These are phyloP conservation scores for Globisporangium yorkense DNA, from an alignment of 352 stramenopile genomes.

Conservation along the genomic window DNA sequence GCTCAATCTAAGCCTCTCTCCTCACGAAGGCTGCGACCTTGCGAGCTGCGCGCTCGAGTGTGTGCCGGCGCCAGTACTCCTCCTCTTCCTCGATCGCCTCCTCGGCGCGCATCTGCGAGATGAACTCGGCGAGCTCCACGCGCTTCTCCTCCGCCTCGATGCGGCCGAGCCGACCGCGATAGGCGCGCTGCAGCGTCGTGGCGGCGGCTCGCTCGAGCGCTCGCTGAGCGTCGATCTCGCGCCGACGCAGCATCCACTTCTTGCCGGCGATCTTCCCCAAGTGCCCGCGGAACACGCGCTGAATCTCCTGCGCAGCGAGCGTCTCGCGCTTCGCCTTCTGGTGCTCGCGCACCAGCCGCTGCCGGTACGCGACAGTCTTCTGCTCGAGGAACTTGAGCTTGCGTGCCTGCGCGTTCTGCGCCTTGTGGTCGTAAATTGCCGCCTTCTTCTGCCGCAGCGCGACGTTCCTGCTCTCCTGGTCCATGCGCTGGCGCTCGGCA, in stretches of 20 bases:
- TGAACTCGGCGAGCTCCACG: constrained; percentile 92
- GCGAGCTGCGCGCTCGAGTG: constrained; percentile 41
- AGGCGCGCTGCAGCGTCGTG: constrained; percentile 82
- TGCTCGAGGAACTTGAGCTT: constrained; percentile 68
- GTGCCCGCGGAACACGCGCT: constrained; percentile 65
- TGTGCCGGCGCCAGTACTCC: constrained; percentile 61
- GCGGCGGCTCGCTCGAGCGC: constrained; percentile 74
- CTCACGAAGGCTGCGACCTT: constrained; percentile 56
- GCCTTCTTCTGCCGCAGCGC: constrained; percentile 29
- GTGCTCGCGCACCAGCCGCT: constrained; percentile 56
- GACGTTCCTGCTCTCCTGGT: constrained; percentile 42
- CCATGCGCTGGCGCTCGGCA: constrained; percentile 42
- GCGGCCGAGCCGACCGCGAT: constrained; percentile 79
- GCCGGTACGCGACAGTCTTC: constrained; percentile 47
- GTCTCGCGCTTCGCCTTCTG: constrained; percentile 56
- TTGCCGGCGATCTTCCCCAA: constrained; percentile 78
- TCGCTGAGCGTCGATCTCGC: constrained; percentile 80
- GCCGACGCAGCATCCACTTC: constrained; percentile 77
- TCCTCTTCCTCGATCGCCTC: constrained; percentile 89
- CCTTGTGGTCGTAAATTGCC: constrained; percentile 44
- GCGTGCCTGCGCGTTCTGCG: constrained; percentile 48
- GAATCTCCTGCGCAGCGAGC: constrained; percentile 49
- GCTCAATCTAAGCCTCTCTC: constrained; percentile 33
- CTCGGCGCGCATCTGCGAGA: constrained; percentile 85
- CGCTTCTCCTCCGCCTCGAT: constrained; percentile 75